Conservation (phyloP, 495 filamentous ascomycete species). For the Staphylotrichum longicolle region DNA sequence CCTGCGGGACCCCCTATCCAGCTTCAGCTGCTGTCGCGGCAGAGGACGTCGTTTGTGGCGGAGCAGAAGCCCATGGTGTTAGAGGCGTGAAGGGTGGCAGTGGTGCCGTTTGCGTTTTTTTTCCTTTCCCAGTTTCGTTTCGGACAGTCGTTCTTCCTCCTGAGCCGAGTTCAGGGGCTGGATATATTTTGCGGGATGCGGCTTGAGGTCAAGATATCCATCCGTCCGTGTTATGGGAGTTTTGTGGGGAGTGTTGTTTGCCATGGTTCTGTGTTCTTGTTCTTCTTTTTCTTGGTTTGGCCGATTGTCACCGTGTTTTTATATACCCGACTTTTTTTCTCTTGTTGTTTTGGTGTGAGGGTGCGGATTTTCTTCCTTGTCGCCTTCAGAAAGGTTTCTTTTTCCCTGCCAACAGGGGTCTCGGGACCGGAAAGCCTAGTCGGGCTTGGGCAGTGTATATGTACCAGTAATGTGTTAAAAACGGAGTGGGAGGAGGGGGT, state of each 20-base stretch:
- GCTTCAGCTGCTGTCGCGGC: constrained; percentile 38
- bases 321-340: constrained; percentile 29
- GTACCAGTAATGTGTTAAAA: constrained; percentile 14
- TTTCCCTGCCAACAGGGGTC: constrained; percentile 6
- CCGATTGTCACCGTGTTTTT: constrained; percentile 20
- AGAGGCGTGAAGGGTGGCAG: constrained; percentile 34
- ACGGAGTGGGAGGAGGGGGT: not conserved
- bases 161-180: not conserved
- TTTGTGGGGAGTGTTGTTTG: constrained; percentile 16
- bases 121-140: not conserved
- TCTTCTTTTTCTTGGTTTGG: constrained; percentile 13
- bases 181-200: not conserved
- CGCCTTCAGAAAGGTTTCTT: not conserved
- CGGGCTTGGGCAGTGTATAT: constrained; percentile 1
- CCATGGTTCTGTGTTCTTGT: constrained; percentile 6
- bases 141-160: not conserved
- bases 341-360: not conserved
- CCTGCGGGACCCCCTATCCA: constrained; percentile 29
- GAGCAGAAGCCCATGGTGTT: constrained; percentile 27
- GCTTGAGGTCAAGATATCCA: not conserved
- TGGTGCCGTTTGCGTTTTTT: constrained; percentile 12
- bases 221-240: not conserved
- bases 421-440: constrained; percentile 4
- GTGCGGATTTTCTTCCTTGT: not conserved
- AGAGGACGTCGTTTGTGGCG: constrained; percentile 31